Base-by-base conservation (phyloP, 2,329 filamentous ascomycete genomes). In the Keithomyces neogunnii region DNA sequence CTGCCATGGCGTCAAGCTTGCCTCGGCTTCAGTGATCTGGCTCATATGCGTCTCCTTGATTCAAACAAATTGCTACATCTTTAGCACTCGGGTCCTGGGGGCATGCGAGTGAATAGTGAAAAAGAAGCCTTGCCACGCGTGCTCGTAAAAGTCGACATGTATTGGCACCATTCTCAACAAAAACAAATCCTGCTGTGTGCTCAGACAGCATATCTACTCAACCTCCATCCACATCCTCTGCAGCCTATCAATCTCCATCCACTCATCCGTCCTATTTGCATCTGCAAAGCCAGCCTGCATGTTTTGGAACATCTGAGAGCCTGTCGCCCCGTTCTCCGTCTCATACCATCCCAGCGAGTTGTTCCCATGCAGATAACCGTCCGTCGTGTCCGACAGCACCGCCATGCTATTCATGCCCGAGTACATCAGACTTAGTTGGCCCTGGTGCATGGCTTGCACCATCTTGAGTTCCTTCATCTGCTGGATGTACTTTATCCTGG, bases 261-360 rank as follows among this genome's bases (percentile, higher is more conserved):
- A 65, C 5, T 64, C 60, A 13, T 55, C 57, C 9, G 50, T 45
- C 5, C 55, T 55, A 28, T 61, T 62, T 3, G 62, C 63, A 47
- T 60, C 54, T 1, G 62, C 53, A 53, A 68, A 58, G 5, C 66
- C 66, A 10, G 57, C 8, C 29, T 63, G 57, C 64, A 67, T 66
- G 2, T 67, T 62, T 1, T 66, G 59, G 45, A 59, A 59, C 59
- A 65, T 61, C 29, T 68, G 61, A 4, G 66, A 65, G 4, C 59
- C 57, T n/a, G 61, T 66, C 0, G 59, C 68, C 0, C 68, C 67
- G 26, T 66, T 45, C 30, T 63, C 56, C 19, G 67, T 69, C 36
- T 64, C 65, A 40, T 70, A 60, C 55, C 66, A 71, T 0, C 69
- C 69, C 1, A 69, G 31, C 0, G 56, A 55, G 45, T 58, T 67